phyloP scores from a whole-genome alignment of 2,329 filamentous ascomycete species.

The Lanzia echinophila region DNA sequence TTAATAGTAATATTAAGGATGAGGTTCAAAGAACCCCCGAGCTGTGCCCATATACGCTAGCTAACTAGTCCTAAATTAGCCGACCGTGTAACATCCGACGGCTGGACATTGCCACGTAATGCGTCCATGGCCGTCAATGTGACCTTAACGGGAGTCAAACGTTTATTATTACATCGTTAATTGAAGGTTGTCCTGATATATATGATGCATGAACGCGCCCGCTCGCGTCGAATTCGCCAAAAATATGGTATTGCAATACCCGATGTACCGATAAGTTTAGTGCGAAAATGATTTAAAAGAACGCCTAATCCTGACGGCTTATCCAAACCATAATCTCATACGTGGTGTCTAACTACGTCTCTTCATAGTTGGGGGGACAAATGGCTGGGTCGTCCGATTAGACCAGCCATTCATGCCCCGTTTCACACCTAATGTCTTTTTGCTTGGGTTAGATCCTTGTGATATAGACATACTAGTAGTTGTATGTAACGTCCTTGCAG shows the following conservation, averaged over 20 bases:
- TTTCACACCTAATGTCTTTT: constrained; percentile 44
- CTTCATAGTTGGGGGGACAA: constrained; percentile 26
- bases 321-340: not conserved
- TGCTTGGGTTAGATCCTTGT: constrained; percentile 17
- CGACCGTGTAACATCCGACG: no score
- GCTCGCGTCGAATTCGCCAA: no score
- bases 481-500: constrained; percentile 19
- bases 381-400: constrained; percentile 21
- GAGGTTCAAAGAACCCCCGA: no score
- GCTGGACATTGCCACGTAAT: not conserved
- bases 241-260: no score
- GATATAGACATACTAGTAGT: constrained; percentile 24
- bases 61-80: no score
- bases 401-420: constrained; percentile 43
- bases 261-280: no score
- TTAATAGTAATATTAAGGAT: no score
- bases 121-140: not conserved
- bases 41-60: no score
- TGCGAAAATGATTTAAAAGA: not conserved
- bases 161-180: not conserved
- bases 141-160: not conserved
- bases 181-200: not conserved
- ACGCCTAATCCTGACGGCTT: not conserved
- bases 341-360: constrained; percentile 3
- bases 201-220: no score